Conservation (phyloP, 495 filamentous ascomycete genomes). For the Penicillium bialowiezense region DNA sequence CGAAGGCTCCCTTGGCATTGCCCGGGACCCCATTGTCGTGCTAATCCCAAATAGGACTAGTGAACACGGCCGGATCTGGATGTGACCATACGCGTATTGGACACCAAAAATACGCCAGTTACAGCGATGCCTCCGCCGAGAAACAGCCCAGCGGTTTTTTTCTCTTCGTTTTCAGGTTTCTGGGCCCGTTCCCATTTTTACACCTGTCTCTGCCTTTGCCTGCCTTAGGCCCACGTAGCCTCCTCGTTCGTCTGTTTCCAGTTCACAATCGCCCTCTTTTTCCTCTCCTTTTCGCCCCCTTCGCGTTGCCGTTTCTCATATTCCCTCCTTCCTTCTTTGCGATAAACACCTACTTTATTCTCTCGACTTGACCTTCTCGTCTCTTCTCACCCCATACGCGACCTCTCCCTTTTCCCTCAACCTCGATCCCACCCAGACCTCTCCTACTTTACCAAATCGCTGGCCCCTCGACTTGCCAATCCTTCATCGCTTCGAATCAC, state of each 20-base stretch:
- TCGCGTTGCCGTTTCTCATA: constrained; percentile 29
- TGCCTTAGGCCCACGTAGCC: constrained; percentile 27
- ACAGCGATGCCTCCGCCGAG: no score
- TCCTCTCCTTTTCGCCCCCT: constrained; percentile 31
- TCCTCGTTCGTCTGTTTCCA: constrained; percentile 29
- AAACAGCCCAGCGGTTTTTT: no score
- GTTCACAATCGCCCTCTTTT: constrained; percentile 24
- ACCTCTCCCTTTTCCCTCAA: constrained; percentile 23
- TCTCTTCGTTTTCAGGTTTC: constrained; percentile 5
- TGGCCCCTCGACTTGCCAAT: neutral
- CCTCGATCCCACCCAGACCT: constrained; percentile 28
- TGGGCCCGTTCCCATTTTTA: constrained; percentile 19
- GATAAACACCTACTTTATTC: constrained; percentile 22
- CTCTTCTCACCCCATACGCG: constrained; percentile 35
- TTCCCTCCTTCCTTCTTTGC: constrained; percentile 24
- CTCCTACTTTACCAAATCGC: constrained; percentile 8
- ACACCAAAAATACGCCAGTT: no score
- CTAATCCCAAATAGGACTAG: constrained; percentile 17
- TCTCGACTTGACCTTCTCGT: constrained; percentile 12
- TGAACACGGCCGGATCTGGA: constrained; percentile 1
- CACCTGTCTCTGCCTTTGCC: constrained; percentile 14
- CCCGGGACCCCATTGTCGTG: constrained; percentile 20
- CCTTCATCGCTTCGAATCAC: neutral
- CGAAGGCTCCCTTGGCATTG: constrained; percentile 1
- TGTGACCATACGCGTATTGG: constrained; percentile 1